Evolutionary conservation across 352 stramenopile genomes (phyloP).

Genomic region (Globisporangium viniferum): DNA sequence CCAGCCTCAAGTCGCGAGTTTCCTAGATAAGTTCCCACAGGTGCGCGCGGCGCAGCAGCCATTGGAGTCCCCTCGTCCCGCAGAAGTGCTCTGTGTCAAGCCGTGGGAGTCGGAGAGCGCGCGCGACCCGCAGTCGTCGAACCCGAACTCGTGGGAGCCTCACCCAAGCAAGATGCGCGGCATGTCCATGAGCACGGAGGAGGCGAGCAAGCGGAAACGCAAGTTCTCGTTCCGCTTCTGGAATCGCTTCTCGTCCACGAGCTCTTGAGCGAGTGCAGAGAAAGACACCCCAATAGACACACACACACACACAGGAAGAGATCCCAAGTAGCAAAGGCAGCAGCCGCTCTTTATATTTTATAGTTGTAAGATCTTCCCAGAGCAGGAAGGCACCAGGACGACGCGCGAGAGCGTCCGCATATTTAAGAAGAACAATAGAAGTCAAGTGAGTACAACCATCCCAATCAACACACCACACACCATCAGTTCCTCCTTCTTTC

Average conservation of each 20-base stretch:
- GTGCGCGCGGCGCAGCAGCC: conserved; percentile 24
- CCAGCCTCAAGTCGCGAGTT: conserved; percentile 58
- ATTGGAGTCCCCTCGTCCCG: conserved; percentile 6
- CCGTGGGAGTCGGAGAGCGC: conserved; percentile 22
- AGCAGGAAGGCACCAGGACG: neutral
- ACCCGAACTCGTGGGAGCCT: conserved; percentile 31
- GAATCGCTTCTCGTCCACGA: conserved; percentile 20
- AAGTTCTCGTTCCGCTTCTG: conserved; percentile 77
- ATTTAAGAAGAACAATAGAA: conserved; percentile 13
- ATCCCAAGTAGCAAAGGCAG: conserved; percentile 4
- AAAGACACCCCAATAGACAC: conserved; percentile 1
- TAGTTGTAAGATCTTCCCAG: conserved; percentile 3
- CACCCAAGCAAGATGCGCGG: conserved; percentile 52
- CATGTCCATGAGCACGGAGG: conserved; percentile 53
- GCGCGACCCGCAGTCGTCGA: conserved; percentile 15
- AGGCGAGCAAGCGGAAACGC: conserved; percentile 53
- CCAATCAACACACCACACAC: neutral
- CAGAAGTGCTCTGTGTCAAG: conserved; percentile 25
- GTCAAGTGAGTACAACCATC: conserved; percentile 6
- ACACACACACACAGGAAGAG: conserved; percentile 4
- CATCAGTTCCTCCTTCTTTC: neutral
- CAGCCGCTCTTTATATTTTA: conserved; percentile 8
- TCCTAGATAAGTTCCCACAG: conserved; percentile 61
- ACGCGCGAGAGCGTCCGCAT: neutral
- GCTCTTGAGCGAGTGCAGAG: conserved; percentile 7